phyloP scores from a whole-genome alignment of 2,329 filamentous ascomycete species.

The Trichoderma sp. region DNA sequence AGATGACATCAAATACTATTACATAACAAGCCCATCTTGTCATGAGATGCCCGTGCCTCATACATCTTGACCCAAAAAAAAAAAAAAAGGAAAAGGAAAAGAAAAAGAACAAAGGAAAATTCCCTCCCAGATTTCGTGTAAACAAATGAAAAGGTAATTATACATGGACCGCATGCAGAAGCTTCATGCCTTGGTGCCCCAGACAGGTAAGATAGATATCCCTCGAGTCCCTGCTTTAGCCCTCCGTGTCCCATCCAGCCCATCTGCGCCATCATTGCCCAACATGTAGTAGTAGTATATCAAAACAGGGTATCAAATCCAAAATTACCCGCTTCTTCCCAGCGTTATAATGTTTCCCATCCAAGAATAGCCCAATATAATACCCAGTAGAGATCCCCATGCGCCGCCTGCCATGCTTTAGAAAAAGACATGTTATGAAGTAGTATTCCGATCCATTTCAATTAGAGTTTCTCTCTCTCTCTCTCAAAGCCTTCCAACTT shows the following conservation, averaged over 20 bases:
- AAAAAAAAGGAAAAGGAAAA: not conserved
- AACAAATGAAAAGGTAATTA: slow-evolving; percentile 6
- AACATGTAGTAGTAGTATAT: slow-evolving; percentile 9
- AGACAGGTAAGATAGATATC: not conserved
- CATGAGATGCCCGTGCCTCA: slow-evolving; percentile 7
- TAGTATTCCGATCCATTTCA: not conserved
- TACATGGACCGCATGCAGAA: not conserved
- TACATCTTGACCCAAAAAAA: not conserved
- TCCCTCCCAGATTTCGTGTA: not conserved
- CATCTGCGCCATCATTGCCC: slow-evolving; percentile 15
- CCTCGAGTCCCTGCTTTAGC: not conserved
- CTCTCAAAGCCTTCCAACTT: slow-evolving; percentile 11
- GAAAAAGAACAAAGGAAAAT: not conserved
- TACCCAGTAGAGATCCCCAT: slow-evolving; percentile 28
- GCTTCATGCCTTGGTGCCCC: not conserved
- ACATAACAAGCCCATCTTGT: slow-evolving; percentile 13
- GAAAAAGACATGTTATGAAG: slow-evolving; percentile 10
- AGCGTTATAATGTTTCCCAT: slow-evolving; percentile 10
- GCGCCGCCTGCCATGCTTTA: slow-evolving; percentile 31
- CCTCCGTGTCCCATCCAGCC: slow-evolving; percentile 1
- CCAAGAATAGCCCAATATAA: slow-evolving; percentile 20
- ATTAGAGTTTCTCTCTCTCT: not conserved
- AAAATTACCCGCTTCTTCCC: slow-evolving; percentile 17
- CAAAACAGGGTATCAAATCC: slow-evolving; percentile 27
- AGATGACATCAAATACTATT: not conserved